Percentiles rank a stretch among this genome's conserved stretches.
phyloP scores from a whole-genome alignment of 257 asterid species.

The Nicotiana otophora region DNA sequence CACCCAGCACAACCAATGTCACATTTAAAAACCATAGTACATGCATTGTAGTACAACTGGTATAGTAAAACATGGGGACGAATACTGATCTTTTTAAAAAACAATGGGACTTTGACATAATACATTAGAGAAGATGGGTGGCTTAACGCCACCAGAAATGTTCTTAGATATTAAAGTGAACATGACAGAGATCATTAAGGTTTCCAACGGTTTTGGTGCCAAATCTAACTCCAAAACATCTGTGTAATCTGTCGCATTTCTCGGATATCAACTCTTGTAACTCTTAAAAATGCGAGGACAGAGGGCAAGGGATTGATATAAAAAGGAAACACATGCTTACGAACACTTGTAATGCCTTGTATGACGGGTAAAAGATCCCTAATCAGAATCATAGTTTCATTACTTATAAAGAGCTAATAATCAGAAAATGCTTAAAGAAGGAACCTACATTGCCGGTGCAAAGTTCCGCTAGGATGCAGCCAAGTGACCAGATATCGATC shows the following conservation, averaged over 20 bases:
- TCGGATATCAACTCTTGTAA: neutral
- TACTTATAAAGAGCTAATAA: neutral
- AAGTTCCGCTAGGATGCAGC: conserved; percentile 97
- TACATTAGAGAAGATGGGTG: neutral
- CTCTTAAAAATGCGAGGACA: neutral
- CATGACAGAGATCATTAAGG: neutral
- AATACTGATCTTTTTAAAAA: neutral
- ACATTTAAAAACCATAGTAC: neutral
- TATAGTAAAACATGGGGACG: neutral
- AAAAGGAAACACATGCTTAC: neutral
- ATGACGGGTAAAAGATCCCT: neutral
- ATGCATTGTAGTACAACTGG: neutral
- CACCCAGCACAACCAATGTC: neutral
- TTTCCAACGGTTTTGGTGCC: neutral
- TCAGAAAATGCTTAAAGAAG: conserved; percentile 7
- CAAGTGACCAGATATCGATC: conserved; percentile 98
- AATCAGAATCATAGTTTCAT: neutral
- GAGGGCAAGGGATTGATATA: neutral
- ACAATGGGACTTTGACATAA: neutral
- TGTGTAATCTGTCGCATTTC: neutral
- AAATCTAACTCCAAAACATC: neutral
- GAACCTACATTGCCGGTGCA: conserved; percentile 94
- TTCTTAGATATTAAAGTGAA: neutral
- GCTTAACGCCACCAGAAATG: neutral
- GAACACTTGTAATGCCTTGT: neutral